A percentile compares a stretch with the other conserved stretches of the same genome.
phyloP scores from a whole-genome alignment of 305 asterid genomes.

The Ajuga reptans region DNA sequence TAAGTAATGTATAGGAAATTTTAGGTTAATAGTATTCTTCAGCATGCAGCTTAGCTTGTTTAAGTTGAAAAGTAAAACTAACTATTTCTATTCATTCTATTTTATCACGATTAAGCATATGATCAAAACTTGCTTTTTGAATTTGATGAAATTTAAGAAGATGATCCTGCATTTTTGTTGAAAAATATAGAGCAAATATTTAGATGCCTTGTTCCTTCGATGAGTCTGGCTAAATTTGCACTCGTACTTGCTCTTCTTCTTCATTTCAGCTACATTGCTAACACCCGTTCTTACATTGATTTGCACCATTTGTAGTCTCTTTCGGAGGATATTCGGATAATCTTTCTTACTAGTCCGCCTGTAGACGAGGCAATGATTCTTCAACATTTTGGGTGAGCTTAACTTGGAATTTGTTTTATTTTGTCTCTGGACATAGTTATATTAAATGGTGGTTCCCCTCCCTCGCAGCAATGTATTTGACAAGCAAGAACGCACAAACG shows the following conservation, averaged over 20 bases:
- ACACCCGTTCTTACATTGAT: not conserved
- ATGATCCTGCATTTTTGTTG: no score
- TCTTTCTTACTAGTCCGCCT: conserved; percentile 50
- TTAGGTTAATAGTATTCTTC: not conserved
- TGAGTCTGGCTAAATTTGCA: no score
- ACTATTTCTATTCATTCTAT: not conserved
- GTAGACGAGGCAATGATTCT: conserved; percentile 36
- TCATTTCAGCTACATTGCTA: not conserved
- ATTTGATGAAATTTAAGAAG: not conserved
- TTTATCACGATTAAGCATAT: not conserved
- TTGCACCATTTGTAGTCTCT: conserved; percentile 30
- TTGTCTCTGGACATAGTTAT: not conserved
- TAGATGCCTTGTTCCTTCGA: no score
- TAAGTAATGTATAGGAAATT: not conserved
- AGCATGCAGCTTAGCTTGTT: not conserved
- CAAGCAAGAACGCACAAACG: conserved; percentile 34
- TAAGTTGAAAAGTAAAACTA: not conserved
- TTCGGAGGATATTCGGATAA: conserved; percentile 29
- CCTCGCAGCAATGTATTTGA: conserved; percentile 24
- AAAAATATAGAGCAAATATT: no score
- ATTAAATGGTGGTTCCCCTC: not conserved
- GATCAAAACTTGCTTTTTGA: not conserved
- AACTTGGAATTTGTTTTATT: not conserved
- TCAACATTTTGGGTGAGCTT: conserved; percentile 33
- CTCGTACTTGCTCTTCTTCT: not conserved